These are phyloP conservation scores for Fusarium sp. DNA, from an alignment of 2,329 filamentous ascomycete genomes.

Conservation along the genomic window DNA sequence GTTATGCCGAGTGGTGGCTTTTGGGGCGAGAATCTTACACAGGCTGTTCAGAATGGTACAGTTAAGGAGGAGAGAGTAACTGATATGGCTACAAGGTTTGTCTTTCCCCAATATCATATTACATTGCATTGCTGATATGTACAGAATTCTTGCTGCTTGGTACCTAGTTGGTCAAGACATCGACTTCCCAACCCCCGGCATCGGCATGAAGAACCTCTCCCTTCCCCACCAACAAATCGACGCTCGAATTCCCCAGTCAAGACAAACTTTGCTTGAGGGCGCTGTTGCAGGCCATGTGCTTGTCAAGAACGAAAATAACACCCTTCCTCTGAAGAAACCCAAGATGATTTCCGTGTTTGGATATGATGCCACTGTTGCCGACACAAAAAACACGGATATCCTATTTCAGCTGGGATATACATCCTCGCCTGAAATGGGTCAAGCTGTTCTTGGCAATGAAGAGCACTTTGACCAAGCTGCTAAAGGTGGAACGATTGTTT, in stretches of 20 bases:
- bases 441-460: conserved; percentile 59
- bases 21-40: conserved; percentile 76
- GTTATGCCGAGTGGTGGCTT: conserved; percentile 70
- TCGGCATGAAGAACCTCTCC: conserved; percentile 73
- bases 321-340: conserved; percentile 73
- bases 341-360: conserved; percentile 71
- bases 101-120: conserved; percentile 49
- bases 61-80: conserved; percentile 77
- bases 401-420: conserved; percentile 62
- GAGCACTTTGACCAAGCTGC: conserved; percentile 64
- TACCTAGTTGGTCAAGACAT: conserved; percentile 59
- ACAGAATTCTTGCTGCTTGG: conserved; percentile 35
- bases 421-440: conserved; percentile 61
- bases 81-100: conserved; percentile 79
- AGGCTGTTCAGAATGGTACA: conserved; percentile 82
- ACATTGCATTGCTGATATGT: not conserved
- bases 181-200: conserved; percentile 60
- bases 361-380: conserved; percentile 70
- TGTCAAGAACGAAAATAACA: conserved; percentile 77
- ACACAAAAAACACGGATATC: conserved; percentile 63
- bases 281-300: conserved; percentile 75
- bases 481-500: conserved; percentile 64
- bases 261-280: conserved; percentile 61
- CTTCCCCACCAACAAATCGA: conserved; percentile 62
- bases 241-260: conserved; percentile 62